Base-by-base conservation (phyloP, 257 asterid genomes). In the Orobanche coerulescens region DNA sequence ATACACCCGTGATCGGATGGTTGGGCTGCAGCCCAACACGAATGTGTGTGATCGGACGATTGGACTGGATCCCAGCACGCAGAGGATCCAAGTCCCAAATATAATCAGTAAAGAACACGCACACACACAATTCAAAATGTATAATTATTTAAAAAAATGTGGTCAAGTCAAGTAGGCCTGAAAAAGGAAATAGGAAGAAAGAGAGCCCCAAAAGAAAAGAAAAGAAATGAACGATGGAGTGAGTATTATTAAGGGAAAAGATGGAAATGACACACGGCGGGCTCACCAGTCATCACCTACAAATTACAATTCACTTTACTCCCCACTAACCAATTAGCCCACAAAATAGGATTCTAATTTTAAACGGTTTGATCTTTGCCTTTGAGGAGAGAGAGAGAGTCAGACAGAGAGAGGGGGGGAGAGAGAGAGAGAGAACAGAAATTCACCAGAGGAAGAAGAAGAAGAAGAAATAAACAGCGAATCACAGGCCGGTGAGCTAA, bases 241-340 rank as follows among this genome's bases (percentile, higher is more conserved):
- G n/a, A n/a, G n/a, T n/a, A n/a, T n/a, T n/a, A 9, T 61, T 20
- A 46, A 61, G 69, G 60, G 40, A 66, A 60, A 66, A 46, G 24
- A 31, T 67, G 62, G 77, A 47, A n/a, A n/a, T n/a, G 66, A 72
- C 31, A 34, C 72, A 44, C 62, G 66, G 57, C 44, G 31, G 13
- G 62, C 66, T 58, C 71, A 24, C 62, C 76, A n/a, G n/a, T 47
- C 11, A 19, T n/a, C 54, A 73, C 78, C 79, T 59, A 26, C 78
- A 58, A 54, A 6, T 39, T 11, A 39, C n/a, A 12, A 39, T 19
- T 33, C 4, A 61, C 75, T 47, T 46, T 49, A 26, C n/a, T 30
- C 31, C 49, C 71, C 37, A 30, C 62, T 39, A 67, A 62, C 66
- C 36, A 62, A 54, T 67, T 20, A 52, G 40, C 36, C 63, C 75